Percentiles rank a stretch among this genome's conserved stretches.
Conservation (phyloP, 306 rosid species). For the Parietaria judaica region DNA sequence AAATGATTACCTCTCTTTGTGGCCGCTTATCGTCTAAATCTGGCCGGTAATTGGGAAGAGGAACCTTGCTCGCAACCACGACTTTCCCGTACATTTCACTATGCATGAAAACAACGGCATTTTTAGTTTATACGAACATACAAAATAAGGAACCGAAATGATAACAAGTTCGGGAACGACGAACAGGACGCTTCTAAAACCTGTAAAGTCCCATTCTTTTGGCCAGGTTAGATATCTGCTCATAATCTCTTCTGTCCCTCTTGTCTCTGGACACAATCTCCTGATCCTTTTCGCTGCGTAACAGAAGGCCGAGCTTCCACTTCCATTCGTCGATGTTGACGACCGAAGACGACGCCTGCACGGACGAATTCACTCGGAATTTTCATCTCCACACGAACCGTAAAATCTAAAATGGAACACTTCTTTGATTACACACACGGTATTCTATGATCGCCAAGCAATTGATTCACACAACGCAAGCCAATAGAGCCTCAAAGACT, state of each 20-base stretch:
- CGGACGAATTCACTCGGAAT: constrained; percentile 18
- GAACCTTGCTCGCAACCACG: constrained; percentile 89
- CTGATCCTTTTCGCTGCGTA: constrained; percentile 75
- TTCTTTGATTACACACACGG: not conserved
- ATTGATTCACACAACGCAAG: no score
- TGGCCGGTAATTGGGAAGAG: constrained; percentile 96
- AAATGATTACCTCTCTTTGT: constrained; percentile 77
- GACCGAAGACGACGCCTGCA: constrained; percentile 80
- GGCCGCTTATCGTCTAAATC: constrained; percentile 99
- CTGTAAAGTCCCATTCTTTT: constrained; percentile 87
- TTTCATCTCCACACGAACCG: constrained; percentile 4
- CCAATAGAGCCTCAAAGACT: not conserved
- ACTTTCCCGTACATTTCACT: constrained; percentile 89
- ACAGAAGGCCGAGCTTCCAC: constrained; percentile 89
- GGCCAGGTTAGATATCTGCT: constrained; percentile 88
- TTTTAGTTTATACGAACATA: constrained; percentile 12
- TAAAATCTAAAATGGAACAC: not conserved
- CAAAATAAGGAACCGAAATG: not conserved
- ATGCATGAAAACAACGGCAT: constrained; percentile 8
- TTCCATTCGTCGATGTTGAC: constrained; percentile 98
- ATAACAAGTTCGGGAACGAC: not conserved
- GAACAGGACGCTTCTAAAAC: constrained; percentile 17
- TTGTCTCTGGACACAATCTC: constrained; percentile 82
- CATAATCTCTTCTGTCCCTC: constrained; percentile 90
- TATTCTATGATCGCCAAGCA: not conserved